These are phyloP conservation scores for Beauveria sp. DNA, from an alignment of 2,329 filamentous ascomycete genomes.

Conservation along the genomic window DNA sequence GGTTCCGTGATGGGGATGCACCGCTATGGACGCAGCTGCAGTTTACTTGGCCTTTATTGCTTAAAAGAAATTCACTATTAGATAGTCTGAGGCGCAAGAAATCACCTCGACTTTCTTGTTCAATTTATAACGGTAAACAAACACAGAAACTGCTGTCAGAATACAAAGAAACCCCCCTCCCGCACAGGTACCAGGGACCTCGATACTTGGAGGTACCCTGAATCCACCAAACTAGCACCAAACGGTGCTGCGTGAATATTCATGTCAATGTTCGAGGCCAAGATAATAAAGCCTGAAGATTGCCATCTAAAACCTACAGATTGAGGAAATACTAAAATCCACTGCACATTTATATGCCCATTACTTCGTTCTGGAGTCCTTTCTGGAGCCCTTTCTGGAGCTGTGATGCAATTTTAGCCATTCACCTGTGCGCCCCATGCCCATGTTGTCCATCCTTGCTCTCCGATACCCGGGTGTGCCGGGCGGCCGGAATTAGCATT, in stretches of 20 bases:
- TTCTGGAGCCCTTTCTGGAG: neutral
- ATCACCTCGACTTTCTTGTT: too few species aligned
- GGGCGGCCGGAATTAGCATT: neutral
- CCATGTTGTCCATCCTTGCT: neutral
- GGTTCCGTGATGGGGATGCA: neutral
- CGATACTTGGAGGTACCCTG: neutral
- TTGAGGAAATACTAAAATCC: neutral
- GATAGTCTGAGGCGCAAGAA: too few species aligned
- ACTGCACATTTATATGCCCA: neutral
- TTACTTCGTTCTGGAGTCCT: neutral
- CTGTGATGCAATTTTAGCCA: neutral
- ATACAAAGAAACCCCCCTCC: too few species aligned
- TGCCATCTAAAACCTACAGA: neutral
- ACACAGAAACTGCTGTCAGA: too few species aligned
- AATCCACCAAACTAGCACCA: neutral
- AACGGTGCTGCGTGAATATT: slow-evolving; percentile 1
- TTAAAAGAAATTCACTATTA: too few species aligned
- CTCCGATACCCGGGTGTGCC: neutral
- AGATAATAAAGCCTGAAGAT: neutral
- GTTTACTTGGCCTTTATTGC: too few species aligned
- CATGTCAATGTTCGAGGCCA: neutral
- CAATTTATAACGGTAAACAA: too few species aligned
- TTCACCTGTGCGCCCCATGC: neutral
- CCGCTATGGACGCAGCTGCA: neutral
- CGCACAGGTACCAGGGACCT: too few species aligned